A percentile compares a stretch with the other conserved stretches of the same genome.
Conservation (phyloP, 2,329 filamentous ascomycete species). For the Venturia carpophila region DNA sequence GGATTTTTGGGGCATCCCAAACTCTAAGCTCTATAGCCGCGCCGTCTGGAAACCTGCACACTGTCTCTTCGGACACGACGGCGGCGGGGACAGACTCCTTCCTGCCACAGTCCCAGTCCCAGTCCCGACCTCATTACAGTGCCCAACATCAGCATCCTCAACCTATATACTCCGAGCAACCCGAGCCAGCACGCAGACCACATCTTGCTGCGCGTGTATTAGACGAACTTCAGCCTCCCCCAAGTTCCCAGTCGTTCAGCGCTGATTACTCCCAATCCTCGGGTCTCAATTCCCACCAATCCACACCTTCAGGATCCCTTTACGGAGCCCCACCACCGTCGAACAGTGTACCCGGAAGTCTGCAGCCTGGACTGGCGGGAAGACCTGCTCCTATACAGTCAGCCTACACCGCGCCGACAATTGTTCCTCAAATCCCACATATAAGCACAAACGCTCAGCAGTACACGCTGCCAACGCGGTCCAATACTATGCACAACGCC, state of each 20-base stretch:
- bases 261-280: conserved; percentile 12
- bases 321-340: conserved; percentile 26
- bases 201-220: background rate
- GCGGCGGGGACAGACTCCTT: conserved; percentile 39
- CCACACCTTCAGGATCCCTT: conserved; percentile 25
- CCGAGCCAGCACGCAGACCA: background rate
- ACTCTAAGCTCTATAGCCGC: conserved; percentile 41
- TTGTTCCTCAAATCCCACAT: conserved; percentile 48
- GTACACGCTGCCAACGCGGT: conserved; percentile 57
- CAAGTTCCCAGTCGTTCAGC: background rate
- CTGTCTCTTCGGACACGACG: conserved; percentile 35
- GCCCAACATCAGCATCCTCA: background rate
- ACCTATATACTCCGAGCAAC: background rate
- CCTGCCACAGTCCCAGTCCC: conserved; percentile 26
- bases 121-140: background rate
- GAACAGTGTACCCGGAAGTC: conserved; percentile 48
- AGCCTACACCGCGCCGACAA: conserved; percentile 49
- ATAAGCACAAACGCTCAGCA: conserved; percentile 48
- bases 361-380: conserved; percentile 48
- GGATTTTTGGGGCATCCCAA: conserved; percentile 40
- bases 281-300: conserved; percentile 13
- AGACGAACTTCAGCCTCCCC: conserved; percentile 7
- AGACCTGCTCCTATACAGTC: conserved; percentile 45
- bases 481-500: conserved; percentile 51
- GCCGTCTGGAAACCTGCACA: conserved; percentile 35